These are phyloP conservation scores for Aspergillus sclerotiicarbonarius DNA, from an alignment of 495 filamentous ascomycete species.

Conservation along the genomic window DNA sequence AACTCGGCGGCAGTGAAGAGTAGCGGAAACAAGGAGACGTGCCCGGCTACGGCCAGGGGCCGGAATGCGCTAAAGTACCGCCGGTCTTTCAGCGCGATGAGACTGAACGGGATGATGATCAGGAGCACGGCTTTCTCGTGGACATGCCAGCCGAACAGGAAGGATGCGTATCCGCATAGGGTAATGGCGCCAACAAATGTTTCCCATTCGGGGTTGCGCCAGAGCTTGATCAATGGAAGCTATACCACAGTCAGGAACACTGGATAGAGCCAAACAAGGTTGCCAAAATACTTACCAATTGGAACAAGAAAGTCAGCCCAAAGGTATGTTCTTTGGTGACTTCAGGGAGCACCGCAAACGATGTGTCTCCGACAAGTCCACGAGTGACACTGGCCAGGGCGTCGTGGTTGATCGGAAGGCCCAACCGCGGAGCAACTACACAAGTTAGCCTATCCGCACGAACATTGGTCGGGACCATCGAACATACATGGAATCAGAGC, in stretches of 20 bases:
- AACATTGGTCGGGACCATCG: neutral
- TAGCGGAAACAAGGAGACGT: constrained; percentile 92
- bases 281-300: constrained; percentile 53
- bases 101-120: constrained; percentile 91
- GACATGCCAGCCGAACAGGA: constrained; percentile 98
- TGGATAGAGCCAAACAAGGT: neutral
- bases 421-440: constrained; percentile 74
- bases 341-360: constrained; percentile 90
- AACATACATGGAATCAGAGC: constrained; percentile 72
- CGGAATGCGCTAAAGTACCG: constrained; percentile 90
- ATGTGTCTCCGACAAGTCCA: constrained; percentile 90
- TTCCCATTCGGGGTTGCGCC: constrained; percentile 76
- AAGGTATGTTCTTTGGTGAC: constrained; percentile 80
- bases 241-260: constrained; percentile 22
- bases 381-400: constrained; percentile 87
- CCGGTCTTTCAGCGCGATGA: constrained; percentile 89
- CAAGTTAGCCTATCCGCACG: constrained; percentile 22
- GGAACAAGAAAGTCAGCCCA: constrained; percentile 75
- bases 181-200: constrained; percentile 86
- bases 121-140: constrained; percentile 96
- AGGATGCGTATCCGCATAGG: constrained; percentile 94
- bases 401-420: constrained; percentile 65
- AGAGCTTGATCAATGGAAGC: constrained; percentile 79
- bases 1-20: constrained; percentile 91
- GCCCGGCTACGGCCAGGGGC: constrained; percentile 86